Evolutionary conservation across 805 yeast species (phyloP).

Genomic region (Starmera quercuum): DNA sequence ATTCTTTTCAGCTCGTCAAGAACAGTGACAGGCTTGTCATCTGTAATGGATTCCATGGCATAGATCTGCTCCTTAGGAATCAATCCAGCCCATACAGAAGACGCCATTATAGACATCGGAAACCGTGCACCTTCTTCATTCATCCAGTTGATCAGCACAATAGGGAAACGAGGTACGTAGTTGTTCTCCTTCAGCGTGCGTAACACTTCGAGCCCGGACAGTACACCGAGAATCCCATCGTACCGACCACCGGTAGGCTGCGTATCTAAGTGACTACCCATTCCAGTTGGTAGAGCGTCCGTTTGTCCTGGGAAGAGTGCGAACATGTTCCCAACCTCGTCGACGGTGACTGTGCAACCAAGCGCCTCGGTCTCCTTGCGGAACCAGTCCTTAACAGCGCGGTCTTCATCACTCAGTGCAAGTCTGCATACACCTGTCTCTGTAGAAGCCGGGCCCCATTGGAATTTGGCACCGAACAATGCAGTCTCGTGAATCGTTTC

Average conservation of each 20-base stretch:
- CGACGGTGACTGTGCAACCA: constrained; percentile 54
- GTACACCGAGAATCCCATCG: constrained; percentile 66
- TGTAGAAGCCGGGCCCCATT: constrained; percentile 45
- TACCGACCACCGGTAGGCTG: constrained; percentile 77
- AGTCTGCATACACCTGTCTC: constrained; percentile 66
- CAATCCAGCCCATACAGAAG: constrained; percentile 59
- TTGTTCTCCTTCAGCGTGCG: constrained; percentile 56
- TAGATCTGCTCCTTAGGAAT: constrained; percentile 41
- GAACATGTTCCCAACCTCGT: constrained; percentile 63
- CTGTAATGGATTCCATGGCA: constrained; percentile 45
- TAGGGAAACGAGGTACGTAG: constrained; percentile 55
- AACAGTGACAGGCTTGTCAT: constrained; percentile 40
- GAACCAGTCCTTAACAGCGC: constrained; percentile 61
- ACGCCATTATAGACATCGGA: constrained; percentile 60
- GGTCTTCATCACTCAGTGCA: constrained; percentile 56
- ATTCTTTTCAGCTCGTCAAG: constrained; percentile 49
- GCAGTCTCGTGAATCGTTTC: constrained; percentile 59
- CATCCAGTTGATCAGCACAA: constrained; percentile 62
- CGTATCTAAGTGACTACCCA: constrained; percentile 71
- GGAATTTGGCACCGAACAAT: constrained; percentile 52
- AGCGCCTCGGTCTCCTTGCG: constrained; percentile 38
- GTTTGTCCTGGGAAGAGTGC: constrained; percentile 52
- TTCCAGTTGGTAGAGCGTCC: constrained; percentile 47
- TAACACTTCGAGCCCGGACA: constrained; percentile 59
- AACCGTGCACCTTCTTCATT: constrained; percentile 78